Evolutionary conservation across 345 rosid species (phyloP).

Genomic region (Geranium rotundifolium): DNA sequence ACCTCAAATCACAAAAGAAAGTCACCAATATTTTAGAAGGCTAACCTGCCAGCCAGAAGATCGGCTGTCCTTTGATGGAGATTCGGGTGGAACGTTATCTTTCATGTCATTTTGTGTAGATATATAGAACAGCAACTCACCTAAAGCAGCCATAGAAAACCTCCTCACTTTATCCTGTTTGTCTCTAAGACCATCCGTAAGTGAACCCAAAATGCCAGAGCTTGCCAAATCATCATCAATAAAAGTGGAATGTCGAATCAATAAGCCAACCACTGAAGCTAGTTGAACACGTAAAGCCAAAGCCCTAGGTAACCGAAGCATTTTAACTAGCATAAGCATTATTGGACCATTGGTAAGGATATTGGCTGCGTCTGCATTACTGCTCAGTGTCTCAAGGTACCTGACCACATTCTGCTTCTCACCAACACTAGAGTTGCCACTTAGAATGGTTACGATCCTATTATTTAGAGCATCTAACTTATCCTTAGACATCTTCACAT

Average conservation of each 20-base stretch:
- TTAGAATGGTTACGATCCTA: conserved; percentile 44
- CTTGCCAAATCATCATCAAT: conserved; percentile 77
- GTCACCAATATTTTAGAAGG: conserved; percentile 3
- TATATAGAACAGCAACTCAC: conserved; percentile 87
- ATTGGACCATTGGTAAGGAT: conserved; percentile 85
- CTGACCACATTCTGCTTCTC: conserved; percentile 89
- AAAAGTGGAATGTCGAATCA: conserved; percentile 84
- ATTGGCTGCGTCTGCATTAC: conserved; percentile 82
- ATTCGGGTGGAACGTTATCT: conserved; percentile 55
- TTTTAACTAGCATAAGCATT: conserved; percentile 85
- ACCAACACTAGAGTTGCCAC: conserved; percentile 52
- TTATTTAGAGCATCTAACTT: conserved; percentile 53
- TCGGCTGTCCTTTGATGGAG: conserved; percentile 74
- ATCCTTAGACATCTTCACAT: conserved; percentile 65
- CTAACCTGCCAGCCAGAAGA: conserved; percentile 89
- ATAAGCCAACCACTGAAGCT: conserved; percentile 82
- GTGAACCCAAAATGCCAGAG: conserved; percentile 84
- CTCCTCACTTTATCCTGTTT: conserved; percentile 90
- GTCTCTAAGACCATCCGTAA: conserved; percentile 83
- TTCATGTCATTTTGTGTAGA: conserved; percentile 84
- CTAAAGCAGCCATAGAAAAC: conserved; percentile 95
- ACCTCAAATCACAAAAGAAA: not conserved
- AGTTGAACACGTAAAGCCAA: conserved; percentile 81
- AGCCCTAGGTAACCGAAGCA: conserved; percentile 79
- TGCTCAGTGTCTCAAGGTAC: conserved; percentile 83